Evolutionary conservation across 2,329 filamentous ascomycete species (phyloP).

Genomic region (Pyrenophora seminiperda): DNA sequence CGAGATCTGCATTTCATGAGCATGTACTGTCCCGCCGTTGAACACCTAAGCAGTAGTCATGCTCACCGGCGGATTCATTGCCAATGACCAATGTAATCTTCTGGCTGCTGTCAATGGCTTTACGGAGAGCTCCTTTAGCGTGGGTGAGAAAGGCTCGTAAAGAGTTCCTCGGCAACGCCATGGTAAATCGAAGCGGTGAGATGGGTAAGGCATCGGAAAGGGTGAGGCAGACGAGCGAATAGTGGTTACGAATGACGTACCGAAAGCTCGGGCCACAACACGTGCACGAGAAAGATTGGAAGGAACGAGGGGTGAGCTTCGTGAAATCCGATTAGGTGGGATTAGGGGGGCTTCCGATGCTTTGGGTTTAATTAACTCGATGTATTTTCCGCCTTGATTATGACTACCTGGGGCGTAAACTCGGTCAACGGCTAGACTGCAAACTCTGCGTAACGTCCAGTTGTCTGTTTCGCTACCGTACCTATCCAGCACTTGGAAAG

Average conservation of each 20-base stretch:
- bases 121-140: constrained; percentile 51
- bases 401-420: not conserved
- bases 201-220: constrained; percentile 2
- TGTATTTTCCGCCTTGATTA: too few relatives aligned
- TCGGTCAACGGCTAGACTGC: not conserved
- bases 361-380: not conserved
- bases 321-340: not conserved
- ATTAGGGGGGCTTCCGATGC: not conserved
- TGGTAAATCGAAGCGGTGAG: constrained; percentile 29
- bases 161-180: constrained; percentile 54
- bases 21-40: not conserved
- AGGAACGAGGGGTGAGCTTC: not conserved
- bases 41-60: constrained; percentile 6
- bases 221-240: constrained; percentile 5
- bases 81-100: constrained; percentile 58
- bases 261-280: constrained; percentile 18
- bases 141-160: constrained; percentile 54
- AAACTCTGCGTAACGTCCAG: not conserved
- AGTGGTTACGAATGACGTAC: constrained; percentile 21
- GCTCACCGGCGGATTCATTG: constrained; percentile 58
- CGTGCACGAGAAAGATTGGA: constrained; percentile 11
- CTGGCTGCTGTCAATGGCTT: constrained; percentile 47
- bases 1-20: constrained; percentile 65
- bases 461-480: constrained; percentile 5
- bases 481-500: constrained; percentile 14